Evolutionary conservation across 352 stramenopile genomes (phyloP).

Genomic region (Phytophthora pseudosyringae): DNA sequence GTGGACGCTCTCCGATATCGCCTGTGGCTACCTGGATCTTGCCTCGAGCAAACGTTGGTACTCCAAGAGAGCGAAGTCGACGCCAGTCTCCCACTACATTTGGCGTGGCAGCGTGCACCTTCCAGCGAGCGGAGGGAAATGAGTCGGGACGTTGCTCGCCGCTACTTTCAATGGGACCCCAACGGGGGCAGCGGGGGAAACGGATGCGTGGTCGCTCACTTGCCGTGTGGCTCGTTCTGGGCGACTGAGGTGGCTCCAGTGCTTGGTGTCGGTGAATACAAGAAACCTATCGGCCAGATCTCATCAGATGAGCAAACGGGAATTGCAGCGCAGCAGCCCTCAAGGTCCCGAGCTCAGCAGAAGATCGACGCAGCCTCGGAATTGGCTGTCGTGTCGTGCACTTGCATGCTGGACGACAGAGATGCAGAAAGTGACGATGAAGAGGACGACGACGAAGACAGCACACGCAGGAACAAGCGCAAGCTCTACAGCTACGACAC

Average conservation of each 20-base stretch:
- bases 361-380: neutral
- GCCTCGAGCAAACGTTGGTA: slow-evolving; percentile 54
- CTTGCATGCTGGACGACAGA: slow-evolving; percentile 52
- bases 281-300: neutral
- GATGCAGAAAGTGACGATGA: slow-evolving; percentile 30
- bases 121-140: slow-evolving; percentile 16
- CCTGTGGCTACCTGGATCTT: slow-evolving; percentile 56
- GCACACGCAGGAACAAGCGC: neutral
- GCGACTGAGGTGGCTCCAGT: slow-evolving; percentile 13
- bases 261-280: neutral
- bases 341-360: neutral
- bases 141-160: slow-evolving; percentile 36
- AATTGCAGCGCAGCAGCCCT: neutral
- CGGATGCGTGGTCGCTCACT: slow-evolving; percentile 38
- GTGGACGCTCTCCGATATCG: slow-evolving; percentile 40
- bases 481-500: slow-evolving; percentile 54
- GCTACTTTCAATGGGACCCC: slow-evolving; percentile 49
- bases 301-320: neutral
- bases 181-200: slow-evolving; percentile 11
- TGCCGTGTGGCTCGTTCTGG: slow-evolving; percentile 41
- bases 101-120: slow-evolving; percentile 45
- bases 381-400: slow-evolving; percentile 43
- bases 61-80: slow-evolving; percentile 64
- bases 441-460: slow-evolving; percentile 1
- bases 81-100: slow-evolving; percentile 41